A percentile compares a stretch with the other conserved stretches of the same genome.
phyloP scores from a whole-genome alignment of 2,329 filamentous ascomycete genomes.

The Trichoderma oligosporum region DNA sequence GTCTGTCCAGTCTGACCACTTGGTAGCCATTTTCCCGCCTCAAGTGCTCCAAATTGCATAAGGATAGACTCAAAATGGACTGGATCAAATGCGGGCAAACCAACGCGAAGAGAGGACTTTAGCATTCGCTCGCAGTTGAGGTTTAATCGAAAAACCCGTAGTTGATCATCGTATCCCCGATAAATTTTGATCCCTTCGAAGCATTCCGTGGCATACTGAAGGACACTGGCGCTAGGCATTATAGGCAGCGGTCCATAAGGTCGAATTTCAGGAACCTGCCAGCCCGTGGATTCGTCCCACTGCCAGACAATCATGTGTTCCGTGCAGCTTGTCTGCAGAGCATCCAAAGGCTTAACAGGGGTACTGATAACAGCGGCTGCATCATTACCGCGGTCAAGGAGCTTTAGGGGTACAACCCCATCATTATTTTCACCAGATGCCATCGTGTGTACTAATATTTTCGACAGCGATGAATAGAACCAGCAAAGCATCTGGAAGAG shows the following conservation, averaged over 20 bases:
- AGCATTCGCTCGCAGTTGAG: slow-evolving; percentile 65
- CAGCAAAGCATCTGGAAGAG: not conserved
- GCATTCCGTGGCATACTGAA: slow-evolving; percentile 89
- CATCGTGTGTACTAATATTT: not conserved
- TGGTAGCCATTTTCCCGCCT: slow-evolving; percentile 77
- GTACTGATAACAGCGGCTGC: not conserved
- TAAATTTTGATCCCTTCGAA: slow-evolving; percentile 84
- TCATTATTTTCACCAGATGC: not conserved
- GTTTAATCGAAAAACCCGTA: slow-evolving; percentile 71
- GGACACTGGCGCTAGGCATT: slow-evolving; percentile 73
- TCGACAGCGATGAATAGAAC: not conserved
- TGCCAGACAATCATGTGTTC: slow-evolving; percentile 82
- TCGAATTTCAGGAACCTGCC: slow-evolving; percentile 68
- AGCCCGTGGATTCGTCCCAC: slow-evolving; percentile 65
- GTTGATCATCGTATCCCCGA: slow-evolving; percentile 69
- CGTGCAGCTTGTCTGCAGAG: slow-evolving; percentile 54
- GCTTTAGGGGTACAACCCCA: not conserved
- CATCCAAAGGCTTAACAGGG: not conserved
- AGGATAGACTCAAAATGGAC: slow-evolving; percentile 71
- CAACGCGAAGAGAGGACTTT: slow-evolving; percentile 60
- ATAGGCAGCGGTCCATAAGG: slow-evolving; percentile 74
- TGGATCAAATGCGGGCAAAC: slow-evolving; percentile 69
- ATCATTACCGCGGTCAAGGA: not conserved
- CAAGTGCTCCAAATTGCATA: slow-evolving; percentile 63
- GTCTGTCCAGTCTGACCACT: slow-evolving; percentile 62